Conservation (phyloP, 129 eudicot species). For the Pseudognaphalium luteoalbum region DNA sequence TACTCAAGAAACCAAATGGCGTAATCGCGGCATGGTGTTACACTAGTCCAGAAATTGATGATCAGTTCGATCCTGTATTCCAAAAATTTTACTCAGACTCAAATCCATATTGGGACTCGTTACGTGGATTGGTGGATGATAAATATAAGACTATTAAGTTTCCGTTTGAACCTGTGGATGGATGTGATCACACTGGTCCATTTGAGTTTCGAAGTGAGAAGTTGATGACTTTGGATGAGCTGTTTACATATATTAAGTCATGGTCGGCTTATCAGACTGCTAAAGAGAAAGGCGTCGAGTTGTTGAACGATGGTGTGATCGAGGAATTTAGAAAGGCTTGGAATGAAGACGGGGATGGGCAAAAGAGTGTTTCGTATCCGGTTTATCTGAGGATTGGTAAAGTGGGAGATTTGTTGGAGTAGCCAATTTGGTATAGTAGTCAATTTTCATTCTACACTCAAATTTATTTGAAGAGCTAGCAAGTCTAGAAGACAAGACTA, state of each 20-base stretch:
- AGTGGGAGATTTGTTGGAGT: conserved; percentile 12
- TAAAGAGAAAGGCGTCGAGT: conserved; percentile 63
- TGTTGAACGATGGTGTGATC: conserved; percentile 49
- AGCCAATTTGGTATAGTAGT: no score
- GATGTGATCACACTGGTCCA: conserved; percentile 62
- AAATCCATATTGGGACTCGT: conserved; percentile 47
- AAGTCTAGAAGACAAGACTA: no score
- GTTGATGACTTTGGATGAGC: conserved; percentile 53
- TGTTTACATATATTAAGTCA: conserved; percentile 45
- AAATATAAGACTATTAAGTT: conserved; percentile 48
- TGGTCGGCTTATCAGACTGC: conserved; percentile 73
- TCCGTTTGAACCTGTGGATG: conserved; percentile 68
- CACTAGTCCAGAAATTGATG: conserved; percentile 48
- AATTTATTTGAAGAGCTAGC: no score
- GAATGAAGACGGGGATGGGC: conserved; percentile 46
- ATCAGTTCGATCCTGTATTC: conserved; percentile 38
- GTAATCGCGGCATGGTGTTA: conserved; percentile 84
- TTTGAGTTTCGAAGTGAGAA: conserved; percentile 48
- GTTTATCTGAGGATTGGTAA: conserved; percentile 73
- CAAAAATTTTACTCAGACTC: conserved; percentile 33
- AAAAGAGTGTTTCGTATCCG: conserved; percentile 50
- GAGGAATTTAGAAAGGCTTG: conserved; percentile 54
- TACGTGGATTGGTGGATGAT: conserved; percentile 45
- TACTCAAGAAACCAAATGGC: conserved; percentile 72
- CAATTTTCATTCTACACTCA: no score